phyloP scores from a whole-genome alignment of 1,284 basidiomycete genomes.

The Rhodotorula sp. region DNA sequence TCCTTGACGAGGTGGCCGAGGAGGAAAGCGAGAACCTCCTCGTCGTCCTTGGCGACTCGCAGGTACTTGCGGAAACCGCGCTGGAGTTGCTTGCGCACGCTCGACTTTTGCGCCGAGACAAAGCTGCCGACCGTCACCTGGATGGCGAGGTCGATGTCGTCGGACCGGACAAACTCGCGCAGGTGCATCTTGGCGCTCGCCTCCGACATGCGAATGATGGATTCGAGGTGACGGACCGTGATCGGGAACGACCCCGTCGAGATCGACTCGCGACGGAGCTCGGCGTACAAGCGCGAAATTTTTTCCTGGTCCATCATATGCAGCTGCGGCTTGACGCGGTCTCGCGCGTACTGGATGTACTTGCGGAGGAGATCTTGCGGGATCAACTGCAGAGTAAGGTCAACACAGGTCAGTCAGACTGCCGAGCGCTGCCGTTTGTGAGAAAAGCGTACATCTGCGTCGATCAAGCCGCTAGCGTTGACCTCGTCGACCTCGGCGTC shows the following conservation, averaged over 20 bases:
- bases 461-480: slow-evolving; percentile 59
- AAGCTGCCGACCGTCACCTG: slow-evolving; percentile 93
- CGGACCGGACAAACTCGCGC: slow-evolving; percentile 88
- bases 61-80: slow-evolving; percentile 82
- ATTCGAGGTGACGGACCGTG: slow-evolving; percentile 95
- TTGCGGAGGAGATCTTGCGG: slow-evolving; percentile 96
- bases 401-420: background rate
- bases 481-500: slow-evolving; percentile 78
- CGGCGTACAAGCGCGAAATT: slow-evolving; percentile 89
- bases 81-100: slow-evolving; percentile 95
- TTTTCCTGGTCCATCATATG: slow-evolving; percentile 96
- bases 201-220: slow-evolving; percentile 99
- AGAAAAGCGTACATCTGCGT: slow-evolving; percentile 69
- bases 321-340: slow-evolving; percentile 86
- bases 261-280: slow-evolving; percentile 90
- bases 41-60: slow-evolving; percentile 85
- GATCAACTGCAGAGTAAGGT: slow-evolving; percentile 65
- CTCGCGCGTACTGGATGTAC: slow-evolving; percentile 98
- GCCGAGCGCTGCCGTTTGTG: too few species aligned
- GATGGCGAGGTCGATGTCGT: slow-evolving; percentile 97
- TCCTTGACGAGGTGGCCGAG: slow-evolving; percentile 94
- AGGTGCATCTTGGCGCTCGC: slow-evolving; percentile 98
- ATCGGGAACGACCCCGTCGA: slow-evolving; percentile 98
- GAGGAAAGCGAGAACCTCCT: slow-evolving; percentile 91
- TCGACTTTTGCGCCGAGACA: slow-evolving; percentile 94